phyloP scores from a whole-genome alignment of 116 monocot genomes.

The Phalaenopsis hybrid region DNA sequence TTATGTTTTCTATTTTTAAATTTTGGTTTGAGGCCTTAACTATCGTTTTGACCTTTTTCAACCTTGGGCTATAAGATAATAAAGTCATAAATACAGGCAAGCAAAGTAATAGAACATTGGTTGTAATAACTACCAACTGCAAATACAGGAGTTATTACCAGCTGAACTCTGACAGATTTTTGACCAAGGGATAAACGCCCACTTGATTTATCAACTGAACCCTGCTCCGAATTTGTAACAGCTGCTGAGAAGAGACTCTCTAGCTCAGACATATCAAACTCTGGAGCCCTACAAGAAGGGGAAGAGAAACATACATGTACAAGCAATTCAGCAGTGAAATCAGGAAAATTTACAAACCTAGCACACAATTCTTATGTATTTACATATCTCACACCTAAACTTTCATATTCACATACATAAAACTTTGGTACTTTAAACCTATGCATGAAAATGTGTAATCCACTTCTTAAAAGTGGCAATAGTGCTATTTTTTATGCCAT shows the following conservation, averaged over 20 bases:
- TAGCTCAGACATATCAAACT: conserved; percentile 92
- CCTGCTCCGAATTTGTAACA: conserved; percentile 42
- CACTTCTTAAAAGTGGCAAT: too few relatives aligned
- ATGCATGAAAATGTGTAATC: too few relatives aligned
- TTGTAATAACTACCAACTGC: neutral
- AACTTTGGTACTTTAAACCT: too few relatives aligned
- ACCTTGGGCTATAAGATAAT: too few relatives aligned
- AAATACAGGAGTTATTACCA: conserved; percentile 34
- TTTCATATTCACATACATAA: too few relatives aligned
- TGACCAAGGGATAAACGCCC: conserved; percentile 38
- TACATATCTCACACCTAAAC: too few relatives aligned
- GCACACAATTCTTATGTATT: too few relatives aligned
- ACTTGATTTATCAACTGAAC: conserved; percentile 45
- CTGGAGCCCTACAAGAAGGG: conserved; percentile 50
- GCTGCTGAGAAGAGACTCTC: conserved; percentile 89
- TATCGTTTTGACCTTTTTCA: too few relatives aligned
- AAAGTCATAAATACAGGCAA: neutral
- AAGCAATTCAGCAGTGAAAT: neutral
- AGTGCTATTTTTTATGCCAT: too few relatives aligned
- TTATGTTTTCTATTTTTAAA: too few relatives aligned
- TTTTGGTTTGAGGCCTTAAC: too few relatives aligned
- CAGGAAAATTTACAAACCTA: too few relatives aligned
- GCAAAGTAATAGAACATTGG: neutral
- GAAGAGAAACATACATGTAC: conserved; percentile 6
- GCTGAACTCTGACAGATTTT: conserved; percentile 69